phyloP scores from a whole-genome alignment of 1,284 basidiomycete species.

The Papiliotrema flavescens region DNA sequence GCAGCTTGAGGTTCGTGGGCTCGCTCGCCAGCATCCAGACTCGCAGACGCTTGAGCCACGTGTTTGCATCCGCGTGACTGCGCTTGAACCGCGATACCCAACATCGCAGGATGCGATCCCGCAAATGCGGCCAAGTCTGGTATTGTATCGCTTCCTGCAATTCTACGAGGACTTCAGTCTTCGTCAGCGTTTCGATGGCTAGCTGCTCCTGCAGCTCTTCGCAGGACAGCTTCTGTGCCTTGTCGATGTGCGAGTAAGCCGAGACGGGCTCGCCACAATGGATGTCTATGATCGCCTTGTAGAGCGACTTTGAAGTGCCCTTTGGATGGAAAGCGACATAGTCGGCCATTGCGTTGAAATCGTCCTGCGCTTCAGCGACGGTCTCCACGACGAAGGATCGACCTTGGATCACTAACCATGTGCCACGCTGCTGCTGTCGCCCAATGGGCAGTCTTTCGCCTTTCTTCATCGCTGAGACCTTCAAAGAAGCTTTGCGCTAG shows the following conservation, averaged over 20 bases:
- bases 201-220: slow-evolving; percentile 39
- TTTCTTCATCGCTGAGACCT: slow-evolving; percentile 31
- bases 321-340: slow-evolving; percentile 41
- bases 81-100: slow-evolving; percentile 34
- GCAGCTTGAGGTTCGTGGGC: slow-evolving; percentile 25
- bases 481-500: slow-evolving; percentile 35
- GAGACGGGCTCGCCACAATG: slow-evolving; percentile 31
- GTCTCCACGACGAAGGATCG: neutral
- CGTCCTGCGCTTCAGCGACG: slow-evolving; percentile 14
- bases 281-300: slow-evolving; percentile 46
- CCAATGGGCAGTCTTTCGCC: slow-evolving; percentile 36
- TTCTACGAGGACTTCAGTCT: slow-evolving; percentile 40
- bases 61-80: slow-evolving; percentile 38
- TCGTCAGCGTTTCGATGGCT: slow-evolving; percentile 38
- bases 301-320: slow-evolving; percentile 41
- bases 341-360: slow-evolving; percentile 42
- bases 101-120: slow-evolving; percentile 19
- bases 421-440: slow-evolving; percentile 42
- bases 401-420: slow-evolving; percentile 21
- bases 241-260: slow-evolving; percentile 38
- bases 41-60: slow-evolving; percentile 37
- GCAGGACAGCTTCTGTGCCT: slow-evolving; percentile 38
- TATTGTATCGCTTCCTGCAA: slow-evolving; percentile 42
- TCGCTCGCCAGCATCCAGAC: slow-evolving; percentile 39
- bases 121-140: slow-evolving; percentile 35